phyloP scores from a whole-genome alignment of 257 asterid species.

The Solanum piurae region DNA sequence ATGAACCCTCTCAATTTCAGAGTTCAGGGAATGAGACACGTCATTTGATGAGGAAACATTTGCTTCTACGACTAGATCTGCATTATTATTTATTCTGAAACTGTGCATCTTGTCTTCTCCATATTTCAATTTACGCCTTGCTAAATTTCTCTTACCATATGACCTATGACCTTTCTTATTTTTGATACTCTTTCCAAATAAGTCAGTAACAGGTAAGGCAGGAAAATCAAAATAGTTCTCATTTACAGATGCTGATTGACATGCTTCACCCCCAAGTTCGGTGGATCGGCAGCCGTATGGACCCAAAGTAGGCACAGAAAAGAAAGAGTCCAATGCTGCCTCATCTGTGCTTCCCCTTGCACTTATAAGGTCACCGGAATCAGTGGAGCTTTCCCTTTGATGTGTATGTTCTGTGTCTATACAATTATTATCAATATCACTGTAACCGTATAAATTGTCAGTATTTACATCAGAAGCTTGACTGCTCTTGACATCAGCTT shows the following conservation, averaged over 20 bases:
- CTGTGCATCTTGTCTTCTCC: slow-evolving; percentile 74
- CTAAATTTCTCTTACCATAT: slow-evolving; percentile 34
- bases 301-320: slow-evolving; percentile 40
- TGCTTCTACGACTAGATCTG: slow-evolving; percentile 81
- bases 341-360: slow-evolving; percentile 48
- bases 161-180: slow-evolving; percentile 38
- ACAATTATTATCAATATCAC: slow-evolving; percentile 31
- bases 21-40: slow-evolving; percentile 21
- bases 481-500: slow-evolving; percentile 37
- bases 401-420: slow-evolving; percentile 30
- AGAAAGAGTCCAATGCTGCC: slow-evolving; percentile 60
- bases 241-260: slow-evolving; percentile 26
- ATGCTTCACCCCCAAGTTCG: slow-evolving; percentile 28
- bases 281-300: slow-evolving; percentile 35
- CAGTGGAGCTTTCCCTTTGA: slow-evolving; percentile 44
- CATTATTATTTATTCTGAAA: slow-evolving; percentile 70
- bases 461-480: slow-evolving; percentile 32
- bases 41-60: slow-evolving; percentile 34
- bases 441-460: slow-evolving; percentile 23
- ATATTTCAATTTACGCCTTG: slow-evolving; percentile 47
- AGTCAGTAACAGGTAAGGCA: slow-evolving; percentile 67
- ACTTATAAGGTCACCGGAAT: slow-evolving; percentile 60
- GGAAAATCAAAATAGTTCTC: slow-evolving; percentile 75
- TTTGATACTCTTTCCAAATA: slow-evolving; percentile 50
- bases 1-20: slow-evolving; percentile 35